Base-by-base conservation (phyloP, 1,139 yeast species). In the Taphrina sp. region DNA sequence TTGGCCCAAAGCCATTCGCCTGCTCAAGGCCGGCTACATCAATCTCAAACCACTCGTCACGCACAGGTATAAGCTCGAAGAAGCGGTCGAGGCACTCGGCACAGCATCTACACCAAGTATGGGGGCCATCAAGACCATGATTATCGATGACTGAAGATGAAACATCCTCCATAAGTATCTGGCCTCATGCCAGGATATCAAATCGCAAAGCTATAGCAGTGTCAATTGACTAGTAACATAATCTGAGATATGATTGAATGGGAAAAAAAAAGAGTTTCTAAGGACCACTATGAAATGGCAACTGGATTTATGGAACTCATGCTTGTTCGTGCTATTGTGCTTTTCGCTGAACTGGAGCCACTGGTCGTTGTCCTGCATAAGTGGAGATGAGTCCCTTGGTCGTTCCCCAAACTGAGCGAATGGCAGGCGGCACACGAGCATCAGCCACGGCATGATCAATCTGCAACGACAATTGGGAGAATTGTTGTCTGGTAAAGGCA, bases 21-120 rank as follows among this genome's bases (percentile, higher is more conserved):
- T 86, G 63, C 72, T 86, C 58, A 74, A 77, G 41, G 74, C 78
- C 58, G 82, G 82, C 58, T 76, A 73, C 62, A 74, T 82, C 58
- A 76, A 80, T 24, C 59, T 76, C 59, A 79, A 76, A 42, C 72
- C 75, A 29, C 71, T 85, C 64, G 78, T 85, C 63, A 83, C 90
- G 14, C 85, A 83, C 66, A 76, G 84, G 65, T 84, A 76, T 72
- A 70, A 74, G 52, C 84, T 83, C 65, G 74, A 76, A 34, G 81
- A 84, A 59, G 85, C 90, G 24, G 74, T 79, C 60, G 75, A 78
- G 61, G 92, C 90, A 10, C 83, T 83, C 66, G 83, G 83, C 59
- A 74, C 77, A 59, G 82, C 65, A n/a, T 59, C 62, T 4, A 63
- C 66, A 52, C 67, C 68, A 29, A 46, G 59, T 22, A 55, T 63